Evolutionary conservation across 2,329 filamentous ascomycete species (phyloP).

Genomic region (Podosphaera leucotricha): DNA sequence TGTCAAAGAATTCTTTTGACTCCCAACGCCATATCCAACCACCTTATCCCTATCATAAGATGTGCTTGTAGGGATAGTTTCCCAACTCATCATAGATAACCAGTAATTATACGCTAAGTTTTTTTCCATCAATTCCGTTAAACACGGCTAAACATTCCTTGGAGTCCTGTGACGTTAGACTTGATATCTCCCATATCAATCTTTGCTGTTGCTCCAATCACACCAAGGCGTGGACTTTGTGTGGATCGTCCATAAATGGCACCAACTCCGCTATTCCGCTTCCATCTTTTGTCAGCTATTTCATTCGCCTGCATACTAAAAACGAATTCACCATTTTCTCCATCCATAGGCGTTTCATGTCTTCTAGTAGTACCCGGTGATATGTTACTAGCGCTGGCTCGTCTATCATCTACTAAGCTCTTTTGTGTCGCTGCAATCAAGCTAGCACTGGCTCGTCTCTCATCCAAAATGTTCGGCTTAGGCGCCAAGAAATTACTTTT

Average conservation of each 20-base stretch:
- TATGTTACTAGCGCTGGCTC: slow-evolving; percentile 33
- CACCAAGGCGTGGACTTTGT: slow-evolving; percentile 7
- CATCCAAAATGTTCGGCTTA: too few species aligned
- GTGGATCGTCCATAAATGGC: slow-evolving; percentile 11
- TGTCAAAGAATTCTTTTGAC: too few species aligned
- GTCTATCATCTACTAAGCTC: slow-evolving; percentile 28
- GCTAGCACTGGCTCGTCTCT: slow-evolving; percentile 18
- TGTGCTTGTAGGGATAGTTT: too few species aligned
- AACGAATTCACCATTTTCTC: slow-evolving; percentile 38
- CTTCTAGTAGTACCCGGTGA: slow-evolving; percentile 22
- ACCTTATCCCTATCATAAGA: too few species aligned
- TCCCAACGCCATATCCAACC: too few species aligned
- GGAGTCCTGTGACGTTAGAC: not conserved
- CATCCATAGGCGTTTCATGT: slow-evolving; percentile 40
- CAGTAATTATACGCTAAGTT: too few species aligned
- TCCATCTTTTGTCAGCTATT: slow-evolving; percentile 25
- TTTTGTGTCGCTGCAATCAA: slow-evolving; percentile 17
- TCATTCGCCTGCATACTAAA: slow-evolving; percentile 47
- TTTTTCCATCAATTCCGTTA: too few species aligned
- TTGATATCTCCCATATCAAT: not conserved
- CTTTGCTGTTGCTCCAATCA: not conserved
- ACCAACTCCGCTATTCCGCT: slow-evolving; percentile 13
- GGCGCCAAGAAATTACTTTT: too few species aligned
- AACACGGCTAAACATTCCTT: too few species aligned
- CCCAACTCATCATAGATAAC: too few species aligned